Conservation (phyloP, 768 basidiomycete species). For the Boletus subcaerulescens region DNA sequence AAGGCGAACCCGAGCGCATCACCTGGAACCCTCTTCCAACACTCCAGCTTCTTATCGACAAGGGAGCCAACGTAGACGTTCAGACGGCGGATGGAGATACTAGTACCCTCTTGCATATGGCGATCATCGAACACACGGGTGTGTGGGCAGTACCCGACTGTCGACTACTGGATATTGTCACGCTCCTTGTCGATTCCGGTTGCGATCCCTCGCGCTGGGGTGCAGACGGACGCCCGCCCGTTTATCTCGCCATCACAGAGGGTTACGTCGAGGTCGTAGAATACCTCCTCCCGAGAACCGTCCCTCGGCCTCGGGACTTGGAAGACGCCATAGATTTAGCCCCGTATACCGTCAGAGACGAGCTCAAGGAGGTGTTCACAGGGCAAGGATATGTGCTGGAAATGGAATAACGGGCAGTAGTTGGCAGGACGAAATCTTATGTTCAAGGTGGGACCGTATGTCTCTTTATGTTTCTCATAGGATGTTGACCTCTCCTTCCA, state of each 20-base stretch:
- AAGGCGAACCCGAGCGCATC: no score
- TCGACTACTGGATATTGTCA: not conserved
- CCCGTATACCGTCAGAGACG: not conserved
- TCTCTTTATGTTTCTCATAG: no score
- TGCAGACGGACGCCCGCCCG: not conserved
- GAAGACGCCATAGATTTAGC: not conserved
- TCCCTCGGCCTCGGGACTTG: no score
- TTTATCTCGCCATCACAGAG: not conserved
- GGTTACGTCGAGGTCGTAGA: not conserved
- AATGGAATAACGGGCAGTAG: no score
- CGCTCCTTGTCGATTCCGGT: not conserved
- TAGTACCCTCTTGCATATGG: not conserved
- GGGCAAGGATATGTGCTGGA: no score
- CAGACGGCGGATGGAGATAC: not conserved
- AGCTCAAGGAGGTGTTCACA: no score
- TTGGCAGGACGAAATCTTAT: no score
- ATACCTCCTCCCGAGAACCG: not conserved
- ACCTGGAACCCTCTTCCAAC: no score
- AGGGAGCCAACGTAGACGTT: not conserved
- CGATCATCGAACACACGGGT: not conserved
- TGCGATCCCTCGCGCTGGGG: constrained; percentile 2
- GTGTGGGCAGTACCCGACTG: no score
- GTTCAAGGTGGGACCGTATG: no score
- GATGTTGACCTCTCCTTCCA: no score
- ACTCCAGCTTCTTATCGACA: not conserved